These are phyloP conservation scores for Kalmanozyma brasiliensis DNA, from an alignment of 1,284 basidiomycete genomes.

Conservation along the genomic window DNA sequence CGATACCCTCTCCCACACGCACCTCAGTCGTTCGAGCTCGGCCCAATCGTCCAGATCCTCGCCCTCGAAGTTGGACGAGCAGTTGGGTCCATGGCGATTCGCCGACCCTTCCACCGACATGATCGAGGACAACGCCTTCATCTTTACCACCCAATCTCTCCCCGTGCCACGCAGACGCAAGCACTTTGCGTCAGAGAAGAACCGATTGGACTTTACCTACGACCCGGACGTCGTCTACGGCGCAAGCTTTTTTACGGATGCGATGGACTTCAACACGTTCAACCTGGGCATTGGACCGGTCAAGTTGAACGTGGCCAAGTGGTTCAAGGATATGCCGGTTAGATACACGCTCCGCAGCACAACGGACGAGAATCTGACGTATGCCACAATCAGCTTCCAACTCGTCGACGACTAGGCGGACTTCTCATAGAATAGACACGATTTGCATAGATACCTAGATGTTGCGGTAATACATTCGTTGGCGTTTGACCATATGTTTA, in stretches of 20 bases:
- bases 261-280: slow-evolving; percentile 64
- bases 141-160: slow-evolving; percentile 67
- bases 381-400: slow-evolving; percentile 68
- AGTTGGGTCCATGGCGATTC: slow-evolving; percentile 69
- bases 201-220: slow-evolving; percentile 64
- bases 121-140: slow-evolving; percentile 69
- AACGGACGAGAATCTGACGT: slow-evolving; percentile 66
- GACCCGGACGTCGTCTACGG: slow-evolving; percentile 67
- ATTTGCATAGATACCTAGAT: no score
- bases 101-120: slow-evolving; percentile 67
- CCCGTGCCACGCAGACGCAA: slow-evolving; percentile 68
- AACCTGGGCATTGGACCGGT: slow-evolving; percentile 61
- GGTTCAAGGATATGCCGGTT: slow-evolving; percentile 69
- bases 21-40: slow-evolving; percentile 15
- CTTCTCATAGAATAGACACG: no score
- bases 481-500: no score
- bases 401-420: slow-evolving; percentile 63
- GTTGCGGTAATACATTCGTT: no score
- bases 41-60: slow-evolving; percentile 14
- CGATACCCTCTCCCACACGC: slow-evolving; percentile 50
- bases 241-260: slow-evolving; percentile 60
- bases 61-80: slow-evolving; percentile 50
- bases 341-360: slow-evolving; percentile 69
- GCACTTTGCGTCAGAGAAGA: slow-evolving; percentile 64
- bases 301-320: slow-evolving; percentile 52